Evolutionary conservation across 192 early-diverging fungal genomes (phyloP).

Genomic region (Coemansia sp.): DNA sequence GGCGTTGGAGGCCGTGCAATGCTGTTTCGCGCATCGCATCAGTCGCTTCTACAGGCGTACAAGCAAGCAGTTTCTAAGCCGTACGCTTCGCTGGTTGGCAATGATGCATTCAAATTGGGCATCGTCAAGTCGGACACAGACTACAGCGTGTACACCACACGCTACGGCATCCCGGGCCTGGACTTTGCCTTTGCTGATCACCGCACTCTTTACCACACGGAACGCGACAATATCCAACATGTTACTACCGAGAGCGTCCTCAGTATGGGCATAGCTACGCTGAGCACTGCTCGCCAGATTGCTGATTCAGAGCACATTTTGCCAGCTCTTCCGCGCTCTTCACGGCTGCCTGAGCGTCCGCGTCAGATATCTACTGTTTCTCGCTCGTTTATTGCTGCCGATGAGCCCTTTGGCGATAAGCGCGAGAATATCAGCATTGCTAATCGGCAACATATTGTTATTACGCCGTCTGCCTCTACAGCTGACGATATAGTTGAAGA

Average conservation of each 20-base stretch:
- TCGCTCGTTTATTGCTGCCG: slow-evolving; percentile 11
- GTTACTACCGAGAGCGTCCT: slow-evolving; percentile 57
- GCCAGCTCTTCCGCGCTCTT: slow-evolving; percentile 26
- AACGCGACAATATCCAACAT: slow-evolving; percentile 56
- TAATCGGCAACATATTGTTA: slow-evolving; percentile 10
- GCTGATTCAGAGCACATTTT: slow-evolving; percentile 44
- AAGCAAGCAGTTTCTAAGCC: slow-evolving; percentile 43
- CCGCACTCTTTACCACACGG: slow-evolving; percentile 66
- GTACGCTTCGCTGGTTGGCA: slow-evolving; percentile 64
- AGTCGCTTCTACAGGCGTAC: slow-evolving; percentile 41
- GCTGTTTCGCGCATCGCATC: slow-evolving; percentile 62
- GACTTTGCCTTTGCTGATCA: slow-evolving; percentile 67
- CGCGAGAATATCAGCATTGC: slow-evolving; percentile 9
- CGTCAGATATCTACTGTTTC: neutral
- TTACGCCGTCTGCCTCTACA: neutral
- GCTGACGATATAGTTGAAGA: slow-evolving; percentile 15
- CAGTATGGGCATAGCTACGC: slow-evolving; percentile 64
- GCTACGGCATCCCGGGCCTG: slow-evolving; percentile 61
- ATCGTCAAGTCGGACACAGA: slow-evolving; percentile 66
- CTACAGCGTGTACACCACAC: slow-evolving; percentile 61
- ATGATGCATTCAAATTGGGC: slow-evolving; percentile 61
- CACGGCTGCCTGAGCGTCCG: slow-evolving; percentile 27
- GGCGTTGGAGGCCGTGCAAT: slow-evolving; percentile 69
- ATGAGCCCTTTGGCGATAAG: slow-evolving; percentile 19
- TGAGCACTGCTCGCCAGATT: slow-evolving; percentile 53